Evolutionary conservation across 345 rosid genomes (phyloP).

Genomic region (Firmiana major): DNA sequence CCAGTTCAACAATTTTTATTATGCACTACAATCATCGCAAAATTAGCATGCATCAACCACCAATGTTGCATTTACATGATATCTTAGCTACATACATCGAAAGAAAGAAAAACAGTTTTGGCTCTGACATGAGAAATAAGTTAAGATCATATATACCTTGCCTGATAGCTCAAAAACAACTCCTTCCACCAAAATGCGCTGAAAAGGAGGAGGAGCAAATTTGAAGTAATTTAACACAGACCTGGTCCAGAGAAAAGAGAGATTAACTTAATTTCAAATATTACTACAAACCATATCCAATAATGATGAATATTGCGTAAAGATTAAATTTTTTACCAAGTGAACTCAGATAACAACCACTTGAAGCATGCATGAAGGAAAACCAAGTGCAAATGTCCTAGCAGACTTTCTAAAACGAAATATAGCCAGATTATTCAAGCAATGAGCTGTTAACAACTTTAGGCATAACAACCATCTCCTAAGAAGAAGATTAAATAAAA

Average conservation of each 20-base stretch:
- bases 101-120: not conserved
- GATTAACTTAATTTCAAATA: not conserved
- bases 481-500: not conserved
- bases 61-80: not conserved
- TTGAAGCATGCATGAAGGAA: not conserved
- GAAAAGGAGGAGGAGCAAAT: conserved; percentile 77
- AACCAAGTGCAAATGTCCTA: not conserved
- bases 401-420: not conserved
- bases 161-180: conserved; percentile 24
- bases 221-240: conserved; percentile 62
- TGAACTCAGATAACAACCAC: not conserved
- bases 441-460: not conserved
- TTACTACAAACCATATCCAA: not conserved
- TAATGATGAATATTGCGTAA: not conserved
- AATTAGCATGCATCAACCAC: not conserved
- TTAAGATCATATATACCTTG: conserved; percentile 35
- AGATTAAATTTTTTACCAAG: too few relatives aligned
- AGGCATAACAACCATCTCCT: not conserved
- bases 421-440: not conserved
- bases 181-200: conserved; percentile 48
- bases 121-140: not conserved
- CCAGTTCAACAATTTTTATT: not conserved
- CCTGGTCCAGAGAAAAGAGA: conserved; percentile 40
- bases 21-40: not conserved
- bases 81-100: not conserved